phyloP scores from a whole-genome alignment of 2,329 filamentous ascomycete genomes.

The Fusarium sp. region DNA sequence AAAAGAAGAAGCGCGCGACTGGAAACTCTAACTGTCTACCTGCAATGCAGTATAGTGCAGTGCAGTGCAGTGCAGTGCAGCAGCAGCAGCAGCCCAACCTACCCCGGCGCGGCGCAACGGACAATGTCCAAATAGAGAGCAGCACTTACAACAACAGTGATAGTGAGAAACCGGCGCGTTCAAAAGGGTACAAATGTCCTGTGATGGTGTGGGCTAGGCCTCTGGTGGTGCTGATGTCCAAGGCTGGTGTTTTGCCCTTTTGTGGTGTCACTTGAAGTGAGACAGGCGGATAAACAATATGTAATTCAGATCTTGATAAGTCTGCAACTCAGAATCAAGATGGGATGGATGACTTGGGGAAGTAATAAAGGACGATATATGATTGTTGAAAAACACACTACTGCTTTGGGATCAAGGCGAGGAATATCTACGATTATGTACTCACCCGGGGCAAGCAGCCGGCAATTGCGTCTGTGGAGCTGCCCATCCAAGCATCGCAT shows the following conservation, averaged over 20 bases:
- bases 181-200: background rate
- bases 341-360: slow-evolving; percentile 19
- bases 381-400: slow-evolving; percentile 44
- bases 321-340: slow-evolving; percentile 28
- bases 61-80: too few species aligned
- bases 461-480: slow-evolving; percentile 43
- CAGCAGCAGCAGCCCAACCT: slow-evolving; percentile 3
- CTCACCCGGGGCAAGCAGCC: slow-evolving; percentile 41
- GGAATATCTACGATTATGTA: slow-evolving; percentile 50
- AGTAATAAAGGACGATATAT: slow-evolving; percentile 33
- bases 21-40: slow-evolving; percentile 5
- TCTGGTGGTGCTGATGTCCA: slow-evolving; percentile 33
- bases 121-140: slow-evolving; percentile 29
- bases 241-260: slow-evolving; percentile 19
- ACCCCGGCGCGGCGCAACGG: slow-evolving; percentile 23
- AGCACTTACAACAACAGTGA: slow-evolving; percentile 26
- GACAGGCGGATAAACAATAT: slow-evolving; percentile 8
- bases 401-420: slow-evolving; percentile 47
- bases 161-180: slow-evolving; percentile 16
- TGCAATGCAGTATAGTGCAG: slow-evolving; percentile 22
- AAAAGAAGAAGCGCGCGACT: slow-evolving; percentile 28
- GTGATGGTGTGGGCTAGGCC: slow-evolving; percentile 39
- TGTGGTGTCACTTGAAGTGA: slow-evolving; percentile 29
- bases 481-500: slow-evolving; percentile 32
- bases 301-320: slow-evolving; percentile 35